phyloP scores from a whole-genome alignment of 768 basidiomycete species.

The Udeniomyces megalosporus region DNA sequence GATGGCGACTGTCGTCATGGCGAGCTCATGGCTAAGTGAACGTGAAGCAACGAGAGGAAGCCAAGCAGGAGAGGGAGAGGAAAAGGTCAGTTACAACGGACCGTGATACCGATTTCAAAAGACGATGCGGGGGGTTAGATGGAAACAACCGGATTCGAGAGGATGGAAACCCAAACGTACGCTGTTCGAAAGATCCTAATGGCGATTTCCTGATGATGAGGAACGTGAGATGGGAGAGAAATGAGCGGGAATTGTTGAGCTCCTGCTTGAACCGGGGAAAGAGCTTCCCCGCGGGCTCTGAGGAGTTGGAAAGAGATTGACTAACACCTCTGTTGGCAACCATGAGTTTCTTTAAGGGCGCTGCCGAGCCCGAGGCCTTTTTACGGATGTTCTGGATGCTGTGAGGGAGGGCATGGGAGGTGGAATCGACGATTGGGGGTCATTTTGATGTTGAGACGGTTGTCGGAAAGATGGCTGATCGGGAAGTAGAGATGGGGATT shows the following conservation, averaged over 20 bases:
- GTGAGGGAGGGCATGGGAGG: background rate
- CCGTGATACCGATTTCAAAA: no score
- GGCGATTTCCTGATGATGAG: conserved; percentile 67
- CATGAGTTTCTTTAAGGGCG: conserved; percentile 76
- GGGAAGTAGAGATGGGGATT: background rate
- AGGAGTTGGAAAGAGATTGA: conserved; percentile 15
- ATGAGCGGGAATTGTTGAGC: background rate
- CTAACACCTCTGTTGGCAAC: conserved; percentile 82
- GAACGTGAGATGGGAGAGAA: background rate
- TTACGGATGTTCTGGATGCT: conserved; percentile 44
- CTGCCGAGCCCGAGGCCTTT: conserved; percentile 77
- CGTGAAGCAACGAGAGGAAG: no score
- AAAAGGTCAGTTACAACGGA: no score
- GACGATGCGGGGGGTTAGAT: no score
- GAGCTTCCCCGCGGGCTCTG: no score
- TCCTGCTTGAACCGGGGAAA: background rate
- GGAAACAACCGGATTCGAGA: no score
- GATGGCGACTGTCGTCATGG: conserved; percentile 98
- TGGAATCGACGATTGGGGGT: background rate
- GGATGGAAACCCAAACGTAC: background rate
- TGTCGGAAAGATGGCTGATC: no score
- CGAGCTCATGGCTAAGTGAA: conserved; percentile 74
- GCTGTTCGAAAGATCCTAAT: conserved; percentile 73
- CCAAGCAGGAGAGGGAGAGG: no score
- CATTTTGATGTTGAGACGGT: no score